Conservation (phyloP, 257 asterid species). For the Prunella vulgaris region DNA sequence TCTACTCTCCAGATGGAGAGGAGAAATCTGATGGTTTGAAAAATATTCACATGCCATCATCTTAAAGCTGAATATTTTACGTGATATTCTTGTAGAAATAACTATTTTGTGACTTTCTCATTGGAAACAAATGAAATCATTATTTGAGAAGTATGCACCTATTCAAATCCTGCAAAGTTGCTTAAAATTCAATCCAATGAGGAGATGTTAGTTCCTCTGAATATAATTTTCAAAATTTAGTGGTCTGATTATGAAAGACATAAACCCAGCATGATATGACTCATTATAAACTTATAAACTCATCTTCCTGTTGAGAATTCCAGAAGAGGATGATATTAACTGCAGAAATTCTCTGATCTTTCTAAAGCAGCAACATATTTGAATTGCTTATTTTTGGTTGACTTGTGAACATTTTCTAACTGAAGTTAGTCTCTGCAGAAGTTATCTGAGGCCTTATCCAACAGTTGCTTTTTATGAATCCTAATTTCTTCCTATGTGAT, state of each 20-base stretch:
- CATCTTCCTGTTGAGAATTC: background rate
- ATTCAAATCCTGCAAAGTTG: slow-evolving; percentile 1
- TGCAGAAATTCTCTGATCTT: slow-evolving; percentile 15
- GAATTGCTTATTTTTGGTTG: background rate
- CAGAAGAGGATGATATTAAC: background rate
- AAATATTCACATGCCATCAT: background rate
- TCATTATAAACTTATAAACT: background rate
- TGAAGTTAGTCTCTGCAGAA: slow-evolving; percentile 13
- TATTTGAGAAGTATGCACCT: background rate
- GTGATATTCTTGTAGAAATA: background rate
- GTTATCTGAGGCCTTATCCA: slow-evolving; percentile 7
- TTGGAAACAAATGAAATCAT: background rate
- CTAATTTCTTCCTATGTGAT: slow-evolving; percentile 30
- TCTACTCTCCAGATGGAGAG: too few relatives aligned
- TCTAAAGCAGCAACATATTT: background rate
- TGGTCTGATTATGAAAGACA: background rate
- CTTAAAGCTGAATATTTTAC: background rate
- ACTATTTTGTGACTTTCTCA: background rate
- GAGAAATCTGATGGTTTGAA: background rate
- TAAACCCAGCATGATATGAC: background rate
- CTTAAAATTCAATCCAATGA: background rate
- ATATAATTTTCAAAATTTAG: background rate
- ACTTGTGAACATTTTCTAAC: slow-evolving; percentile 12
- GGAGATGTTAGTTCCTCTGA: background rate
- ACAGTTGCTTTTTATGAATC: background rate